Evolutionary conservation across 148 eudicot species (phyloP), one percentile per base, ranked within the genome.

Genomic region (Chenopodium berlandieri): DNA sequence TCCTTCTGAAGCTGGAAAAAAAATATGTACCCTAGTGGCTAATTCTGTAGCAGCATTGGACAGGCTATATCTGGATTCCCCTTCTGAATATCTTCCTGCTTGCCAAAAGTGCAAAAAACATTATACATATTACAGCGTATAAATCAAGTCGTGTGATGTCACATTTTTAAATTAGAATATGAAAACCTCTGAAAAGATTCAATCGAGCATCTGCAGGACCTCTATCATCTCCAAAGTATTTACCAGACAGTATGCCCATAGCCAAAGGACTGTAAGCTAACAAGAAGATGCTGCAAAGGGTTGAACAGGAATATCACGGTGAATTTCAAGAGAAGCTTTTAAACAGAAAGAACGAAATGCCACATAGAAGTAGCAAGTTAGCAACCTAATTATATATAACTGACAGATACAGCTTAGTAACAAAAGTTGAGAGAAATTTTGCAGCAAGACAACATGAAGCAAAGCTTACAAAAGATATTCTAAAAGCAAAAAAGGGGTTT

Each of bases 221-320:
- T 44, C 89, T 88, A 72, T 89, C 89, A 72, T 71, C 83, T 52
- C 86, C 80, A 64, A 89, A 88, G 81, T 94, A 94, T 84, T 94
- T 94, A 80, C 97, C 98, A 58, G 94, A 89, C 22, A 94, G 91
- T 79, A 94, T 90, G 46, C 98, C 97, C 98, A 94, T 94, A 47
- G 98, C 98, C 90, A 93, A 81, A 79, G 98, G 98, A 84, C 97
- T 94, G 85, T 94, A 93, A 30, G 93, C 98, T 90, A 93, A 88
- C 87, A 94, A 87, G 86, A 82, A 89, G 52, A 93, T 80, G 82
- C 97, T 94, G 85, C 70, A 71, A 77, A 78, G 17, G 52, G 52
- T 56, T 52, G 66, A 75, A 71, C 79, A 73, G 31, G 71, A 22
- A 62, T 79, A 76, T 22, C 27, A 2, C 52, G 58, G 22, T 52